Base-by-base conservation (phyloP, 495 filamentous ascomycete genomes). In the Hypoxylon fragiforme region DNA sequence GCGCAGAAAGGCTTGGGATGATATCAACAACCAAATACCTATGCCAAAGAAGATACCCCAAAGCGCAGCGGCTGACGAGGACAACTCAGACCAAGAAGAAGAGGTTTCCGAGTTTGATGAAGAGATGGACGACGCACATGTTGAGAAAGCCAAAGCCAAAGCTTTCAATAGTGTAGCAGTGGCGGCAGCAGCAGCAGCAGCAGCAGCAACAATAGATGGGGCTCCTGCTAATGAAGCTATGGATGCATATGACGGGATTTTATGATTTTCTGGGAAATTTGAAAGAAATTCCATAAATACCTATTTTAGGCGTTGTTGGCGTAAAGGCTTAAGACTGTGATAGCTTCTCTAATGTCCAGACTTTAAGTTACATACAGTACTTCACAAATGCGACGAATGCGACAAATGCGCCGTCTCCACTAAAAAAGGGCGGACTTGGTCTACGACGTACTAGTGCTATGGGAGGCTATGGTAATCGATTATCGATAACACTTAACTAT, bases 1-100 rank as follows among this genome's bases (percentile, higher is more conserved):
- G 21, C 62, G 82, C 63, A 72, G 70, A 37, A 79, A 77, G 49
- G 70, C 74, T 35, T 84, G 82, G 84, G 81, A 86, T 16, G 78
- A 83, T 43, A 61, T 84, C 67, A 85, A 85, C 69, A 72, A 72
- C 58, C 74, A 73, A 37, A 55, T 65, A 56, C 59, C 62, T 1
- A 13, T 36, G 14, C 43, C 19, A 9, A 54, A 30, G 16, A 52
- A 26, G 21, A 54, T 30, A 16, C 15, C 37, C 11, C 24, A 19
- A 42, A n/a, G n/a, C n/a, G n/a, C n/a, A n/a, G n/a, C n/a, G n/a
- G n/a, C n/a, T n/a, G 38, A 18, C 19, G 34, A 51, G 15, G 42
- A 34, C 0, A 45, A 42, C 6, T 54, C 12, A 18, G 53, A 65
- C 26, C 59, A 54, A 12, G 59, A 50, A 6, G 13, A 35, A 26